These are phyloP conservation scores for Suillus tomentosus DNA, from an alignment of 768 basidiomycete species.

Conservation along the genomic window DNA sequence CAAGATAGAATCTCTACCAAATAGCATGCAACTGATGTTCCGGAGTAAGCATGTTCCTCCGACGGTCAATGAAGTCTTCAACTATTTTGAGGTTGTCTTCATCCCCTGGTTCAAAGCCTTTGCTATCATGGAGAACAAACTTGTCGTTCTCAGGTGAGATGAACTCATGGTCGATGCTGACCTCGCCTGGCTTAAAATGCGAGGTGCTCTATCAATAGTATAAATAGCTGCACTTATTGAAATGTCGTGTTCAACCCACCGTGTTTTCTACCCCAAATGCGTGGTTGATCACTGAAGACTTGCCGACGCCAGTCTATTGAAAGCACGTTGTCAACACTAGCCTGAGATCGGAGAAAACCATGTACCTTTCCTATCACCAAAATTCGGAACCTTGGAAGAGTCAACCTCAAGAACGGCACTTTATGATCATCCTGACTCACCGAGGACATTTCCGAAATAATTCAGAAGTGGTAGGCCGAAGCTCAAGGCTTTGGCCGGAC, in stretches of 20 bases:
- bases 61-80: slow-evolving; percentile 14
- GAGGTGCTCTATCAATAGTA: background rate
- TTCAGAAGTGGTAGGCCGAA: background rate
- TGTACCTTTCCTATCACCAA: background rate
- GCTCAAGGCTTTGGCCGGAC: background rate
- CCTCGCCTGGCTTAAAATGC: slow-evolving; percentile 9
- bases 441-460: background rate
- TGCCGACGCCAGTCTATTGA: background rate
- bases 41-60: background rate
- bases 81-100: slow-evolving; percentile 12
- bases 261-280: background rate
- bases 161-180: slow-evolving; percentile 14
- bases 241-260: background rate
- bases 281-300: background rate
- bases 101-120: slow-evolving; percentile 20
- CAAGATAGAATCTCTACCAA: slow-evolving; percentile 10
- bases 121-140: slow-evolving; percentile 20
- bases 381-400: background rate
- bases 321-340: background rate
- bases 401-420: background rate
- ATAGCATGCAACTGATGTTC: slow-evolving; percentile 17
- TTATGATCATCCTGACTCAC: background rate
- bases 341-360: background rate
- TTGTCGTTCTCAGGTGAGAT: slow-evolving; percentile 11
- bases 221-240: background rate